Percentiles rank a stretch among this genome's conserved stretches.
phyloP scores from a whole-genome alignment of 768 basidiomycete species.

The Hygrocybe coccinea region DNA sequence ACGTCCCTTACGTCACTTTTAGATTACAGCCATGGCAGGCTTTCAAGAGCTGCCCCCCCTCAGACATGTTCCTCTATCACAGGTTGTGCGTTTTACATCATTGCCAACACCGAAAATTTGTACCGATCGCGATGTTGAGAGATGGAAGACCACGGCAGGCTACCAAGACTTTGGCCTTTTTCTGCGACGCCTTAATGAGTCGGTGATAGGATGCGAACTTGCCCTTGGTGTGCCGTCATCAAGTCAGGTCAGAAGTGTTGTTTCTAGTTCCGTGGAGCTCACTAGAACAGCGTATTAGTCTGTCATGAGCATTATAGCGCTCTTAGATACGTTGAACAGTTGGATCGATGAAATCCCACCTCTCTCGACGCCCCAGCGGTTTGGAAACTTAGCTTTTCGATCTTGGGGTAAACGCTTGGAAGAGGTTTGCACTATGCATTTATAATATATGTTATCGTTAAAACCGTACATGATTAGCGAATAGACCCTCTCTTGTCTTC shows the following conservation, averaged over 20 bases:
- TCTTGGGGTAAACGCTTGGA: constrained; percentile 76
- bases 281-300: constrained; percentile 33
- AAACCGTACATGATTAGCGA: constrained; percentile 36
- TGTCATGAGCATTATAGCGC: constrained; percentile 40
- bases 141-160: constrained; percentile 68
- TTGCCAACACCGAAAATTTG: constrained; percentile 55
- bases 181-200: constrained; percentile 68
- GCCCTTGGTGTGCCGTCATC: constrained; percentile 30
- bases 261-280: background rate
- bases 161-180: constrained; percentile 74
- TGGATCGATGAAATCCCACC: constrained; percentile 86
- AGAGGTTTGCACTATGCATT: constrained; percentile 46
- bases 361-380: constrained; percentile 69
- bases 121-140: constrained; percentile 64
- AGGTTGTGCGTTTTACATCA: constrained; percentile 6
- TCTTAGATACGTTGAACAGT: constrained; percentile 60
- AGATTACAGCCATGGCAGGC: constrained; percentile 1
- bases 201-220: constrained; percentile 63
- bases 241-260: background rate
- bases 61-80: constrained; percentile 15
- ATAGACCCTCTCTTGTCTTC: constrained; percentile 45
- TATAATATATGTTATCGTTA: constrained; percentile 1
- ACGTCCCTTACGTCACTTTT: background rate
- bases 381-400: constrained; percentile 88
- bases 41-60: constrained; percentile 16